Evolutionary conservation across 2,329 filamentous ascomycete species (phyloP), one percentile per base, ranked within the genome.

Genomic region (Aspergillus terreus): DNA sequence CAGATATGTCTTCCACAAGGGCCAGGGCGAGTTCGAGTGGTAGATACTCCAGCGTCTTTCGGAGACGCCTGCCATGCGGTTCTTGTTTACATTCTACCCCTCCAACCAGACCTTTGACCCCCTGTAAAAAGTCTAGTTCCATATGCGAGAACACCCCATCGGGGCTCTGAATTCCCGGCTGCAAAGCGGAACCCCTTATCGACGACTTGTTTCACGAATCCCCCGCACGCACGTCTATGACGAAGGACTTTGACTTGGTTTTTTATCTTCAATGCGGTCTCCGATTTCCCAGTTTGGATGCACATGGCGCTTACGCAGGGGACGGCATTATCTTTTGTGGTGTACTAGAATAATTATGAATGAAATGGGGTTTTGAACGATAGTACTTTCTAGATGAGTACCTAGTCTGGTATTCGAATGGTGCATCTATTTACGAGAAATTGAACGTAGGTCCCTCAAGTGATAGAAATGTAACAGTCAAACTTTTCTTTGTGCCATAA

Each of bases 21-120:
- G 92, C 21, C 91, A 87, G 43, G 94, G 94, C 64, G 94, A 97
- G 75, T 97, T 96, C 62, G 94, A 99, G 73, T 99, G 94, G 94
- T 99, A 82, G 75, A 60, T 36, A 10, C 9, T n/a, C 7, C 27
- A 11, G 10, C 27, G 27, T 30, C 27, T 30, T 9, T 30, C 10
- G 27, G 27, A 9, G 27, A 30, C 27, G 27, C 7, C 7, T 30
- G 2, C 9, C 9, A 11, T 7, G 9, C 27, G 9, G 6, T 30
- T 30, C 27, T 25, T 23, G 14, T 38, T 27, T 27, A 17, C 25
- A 25, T 27, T n/a, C 36, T 15, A 44, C 54, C 47, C 7, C 27
- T 30, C 23, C 27, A 30, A 30, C 49, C 36, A 52, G 48, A 47
- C 35, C 50, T 49, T 46, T 41, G 40, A 51, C 47, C 47, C 21